Evolutionary conservation across 2,329 filamentous ascomycete species (phyloP).

Genomic region (Alternaria viburni): DNA sequence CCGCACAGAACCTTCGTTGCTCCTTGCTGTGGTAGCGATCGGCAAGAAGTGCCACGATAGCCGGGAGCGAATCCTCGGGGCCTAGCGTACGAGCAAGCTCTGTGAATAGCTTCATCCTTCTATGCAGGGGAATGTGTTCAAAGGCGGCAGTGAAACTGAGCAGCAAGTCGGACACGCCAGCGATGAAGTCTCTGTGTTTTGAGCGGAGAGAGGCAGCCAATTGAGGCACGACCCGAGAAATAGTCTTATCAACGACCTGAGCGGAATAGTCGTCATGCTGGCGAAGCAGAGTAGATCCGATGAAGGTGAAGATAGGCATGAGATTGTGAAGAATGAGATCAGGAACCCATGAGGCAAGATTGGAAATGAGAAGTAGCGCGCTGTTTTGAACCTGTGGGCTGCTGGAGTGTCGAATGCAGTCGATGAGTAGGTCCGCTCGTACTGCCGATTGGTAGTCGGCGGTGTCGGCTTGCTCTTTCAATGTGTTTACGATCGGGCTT

Average conservation of each 20-base stretch:
- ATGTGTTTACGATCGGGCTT: slow-evolving; percentile 80
- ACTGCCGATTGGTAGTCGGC: slow-evolving; percentile 80
- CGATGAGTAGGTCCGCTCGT: slow-evolving; percentile 87
- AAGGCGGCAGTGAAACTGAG: slow-evolving; percentile 95
- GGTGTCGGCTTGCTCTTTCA: slow-evolving; percentile 61
- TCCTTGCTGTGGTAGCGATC: slow-evolving; percentile 84
- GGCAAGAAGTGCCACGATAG: slow-evolving; percentile 86
- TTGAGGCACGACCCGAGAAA: slow-evolving; percentile 91
- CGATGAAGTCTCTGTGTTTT: slow-evolving; percentile 76
- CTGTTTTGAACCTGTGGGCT: slow-evolving; percentile 94
- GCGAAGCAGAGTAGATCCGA: slow-evolving; percentile 87
- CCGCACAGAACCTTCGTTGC: slow-evolving; percentile 75
- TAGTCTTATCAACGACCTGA: slow-evolving; percentile 91
- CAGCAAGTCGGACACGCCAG: slow-evolving; percentile 86
- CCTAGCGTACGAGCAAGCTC: slow-evolving; percentile 86
- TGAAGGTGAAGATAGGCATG: slow-evolving; percentile 99
- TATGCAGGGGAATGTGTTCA: slow-evolving; percentile 90
- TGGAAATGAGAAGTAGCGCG: slow-evolving; percentile 85
- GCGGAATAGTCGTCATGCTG: slow-evolving; percentile 97
- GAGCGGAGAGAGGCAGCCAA: slow-evolving; percentile 84
- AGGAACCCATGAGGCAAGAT: slow-evolving; percentile 83
- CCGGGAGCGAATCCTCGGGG: slow-evolving; percentile 84
- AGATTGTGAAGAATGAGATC: slow-evolving; percentile 94
- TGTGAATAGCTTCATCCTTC: slow-evolving; percentile 81
- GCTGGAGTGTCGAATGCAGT: slow-evolving; percentile 89